Evolutionary conservation across 1,284 basidiomycete species (phyloP), one percentile per base, ranked within the genome.

Genomic region (Microbotryum lychnidis-dioicae): DNA sequence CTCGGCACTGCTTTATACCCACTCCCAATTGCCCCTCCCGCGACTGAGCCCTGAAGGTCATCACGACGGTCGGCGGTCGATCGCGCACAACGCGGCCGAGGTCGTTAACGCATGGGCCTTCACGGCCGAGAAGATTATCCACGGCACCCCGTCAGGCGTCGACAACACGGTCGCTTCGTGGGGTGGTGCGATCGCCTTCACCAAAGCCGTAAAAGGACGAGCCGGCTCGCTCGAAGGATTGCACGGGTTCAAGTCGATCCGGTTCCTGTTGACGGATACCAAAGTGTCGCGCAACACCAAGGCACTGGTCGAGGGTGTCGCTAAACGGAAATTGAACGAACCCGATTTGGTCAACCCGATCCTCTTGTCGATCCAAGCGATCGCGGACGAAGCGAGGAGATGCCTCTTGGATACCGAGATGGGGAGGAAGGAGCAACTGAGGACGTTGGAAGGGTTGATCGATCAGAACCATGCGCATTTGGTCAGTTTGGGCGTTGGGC

Each of bases 101-200:
- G 80, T 86, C 68, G 84, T 93, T 68, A 97, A 99, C 76, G 80
- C 81, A 52, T 97, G 92, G 86, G 91, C 96, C 21, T 98, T 97
- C 77, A 79, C 97, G 54, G 83, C 87, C 7, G 96, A 99, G 77
- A 97, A 97, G 76, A 89, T 99, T 45, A 79, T 97, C 56, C 96
- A 99, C 74, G 96, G 96, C 4, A 98, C 91, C 72, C 96, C 96
- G 1, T 94, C 90, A 62, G 96, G 96, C 23, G 89, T 99, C 42
- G 96, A 99, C 76, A 98, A 99, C 75, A 88, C 91, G 20, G 91
- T 97, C 42, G 83, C 91, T 9, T 88, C 92, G 1, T 89, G 87
- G 72, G 96, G 96, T 21, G 94, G 96, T 54, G 96, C 92, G 23
- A 81, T 98, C 66, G 84, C 87, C 27, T 99, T 96, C 76, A 89